Conservation (phyloP, 345 rosid species). For the Hibiscus syriacus region DNA sequence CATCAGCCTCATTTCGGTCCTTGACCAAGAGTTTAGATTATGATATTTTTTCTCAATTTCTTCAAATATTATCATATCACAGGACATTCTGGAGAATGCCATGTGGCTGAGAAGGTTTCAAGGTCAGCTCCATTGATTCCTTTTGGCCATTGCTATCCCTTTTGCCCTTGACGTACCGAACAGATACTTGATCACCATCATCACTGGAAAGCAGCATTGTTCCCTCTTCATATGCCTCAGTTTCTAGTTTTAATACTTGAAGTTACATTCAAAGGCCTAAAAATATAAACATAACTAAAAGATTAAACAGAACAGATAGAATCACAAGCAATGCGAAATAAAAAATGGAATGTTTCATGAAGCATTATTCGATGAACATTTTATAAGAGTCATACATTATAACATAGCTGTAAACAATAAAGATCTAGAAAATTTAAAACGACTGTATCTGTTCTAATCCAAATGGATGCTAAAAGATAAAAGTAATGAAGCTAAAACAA, state of each 20-base stretch:
- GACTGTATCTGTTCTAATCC: background rate
- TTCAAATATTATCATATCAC: conserved; percentile 52
- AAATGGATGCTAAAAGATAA: background rate
- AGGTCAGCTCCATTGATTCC: conserved; percentile 37
- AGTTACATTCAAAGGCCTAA: conserved; percentile 93
- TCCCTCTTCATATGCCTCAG: no score
- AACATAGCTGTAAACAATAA: background rate
- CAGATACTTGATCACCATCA: conserved; percentile 38
- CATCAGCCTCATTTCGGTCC: conserved; percentile 54
- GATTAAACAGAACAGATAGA: background rate
- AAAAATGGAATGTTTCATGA: background rate
- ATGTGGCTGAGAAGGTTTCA: conserved; percentile 32
- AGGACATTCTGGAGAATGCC: conserved; percentile 49
- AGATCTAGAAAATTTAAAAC: background rate
- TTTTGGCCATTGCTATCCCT: conserved; percentile 25
- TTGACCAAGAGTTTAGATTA: conserved; percentile 28
- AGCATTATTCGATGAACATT: background rate
- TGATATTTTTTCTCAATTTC: conserved; percentile 65
- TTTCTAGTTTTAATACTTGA: conserved; percentile 73
- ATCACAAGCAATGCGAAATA: background rate
- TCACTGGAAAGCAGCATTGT: conserved; percentile 57
- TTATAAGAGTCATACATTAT: background rate
- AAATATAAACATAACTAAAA: background rate
- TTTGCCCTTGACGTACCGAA: conserved; percentile 21
- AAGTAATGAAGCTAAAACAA: background rate